phyloP scores from a whole-genome alignment of 805 yeast species.

The Teunomyces tritomae region DNA sequence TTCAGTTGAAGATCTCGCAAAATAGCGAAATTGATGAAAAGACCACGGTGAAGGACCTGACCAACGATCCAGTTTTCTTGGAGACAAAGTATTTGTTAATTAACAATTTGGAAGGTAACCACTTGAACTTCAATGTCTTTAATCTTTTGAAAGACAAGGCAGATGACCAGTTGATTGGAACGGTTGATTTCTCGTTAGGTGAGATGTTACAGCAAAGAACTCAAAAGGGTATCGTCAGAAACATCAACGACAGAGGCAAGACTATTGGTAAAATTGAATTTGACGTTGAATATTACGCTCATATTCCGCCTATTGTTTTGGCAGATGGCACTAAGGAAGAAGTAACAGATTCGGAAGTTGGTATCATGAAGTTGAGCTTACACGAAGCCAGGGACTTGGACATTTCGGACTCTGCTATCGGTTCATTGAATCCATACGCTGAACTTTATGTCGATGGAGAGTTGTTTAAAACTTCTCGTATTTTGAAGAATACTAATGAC shows the following conservation, averaged over 20 bases:
- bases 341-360: constrained; percentile 63
- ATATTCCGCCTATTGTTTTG: constrained; percentile 41
- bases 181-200: constrained; percentile 53
- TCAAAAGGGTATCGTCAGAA: constrained; percentile 42
- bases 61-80: constrained; percentile 61
- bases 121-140: constrained; percentile 50
- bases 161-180: constrained; percentile 49
- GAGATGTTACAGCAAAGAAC: constrained; percentile 56
- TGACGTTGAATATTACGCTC: constrained; percentile 53
- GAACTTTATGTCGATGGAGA: constrained; percentile 60
- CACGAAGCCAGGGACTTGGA: constrained; percentile 63
- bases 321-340: constrained; percentile 50
- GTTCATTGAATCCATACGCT: constrained; percentile 63
- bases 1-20: constrained; percentile 36
- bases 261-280: constrained; percentile 59
- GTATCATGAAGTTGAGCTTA: constrained; percentile 63
- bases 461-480: constrained; percentile 55
- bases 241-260: constrained; percentile 49
- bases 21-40: constrained; percentile 46
- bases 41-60: constrained; percentile 57
- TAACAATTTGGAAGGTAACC: constrained; percentile 52
- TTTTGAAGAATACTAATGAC: constrained; percentile 63
- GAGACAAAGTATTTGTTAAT: constrained; percentile 63
- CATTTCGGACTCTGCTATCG: constrained; percentile 46
- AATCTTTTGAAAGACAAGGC: constrained; percentile 53